phyloP scores from a whole-genome alignment of 2,329 filamentous ascomycete species.

The Monilinia fructigena region DNA sequence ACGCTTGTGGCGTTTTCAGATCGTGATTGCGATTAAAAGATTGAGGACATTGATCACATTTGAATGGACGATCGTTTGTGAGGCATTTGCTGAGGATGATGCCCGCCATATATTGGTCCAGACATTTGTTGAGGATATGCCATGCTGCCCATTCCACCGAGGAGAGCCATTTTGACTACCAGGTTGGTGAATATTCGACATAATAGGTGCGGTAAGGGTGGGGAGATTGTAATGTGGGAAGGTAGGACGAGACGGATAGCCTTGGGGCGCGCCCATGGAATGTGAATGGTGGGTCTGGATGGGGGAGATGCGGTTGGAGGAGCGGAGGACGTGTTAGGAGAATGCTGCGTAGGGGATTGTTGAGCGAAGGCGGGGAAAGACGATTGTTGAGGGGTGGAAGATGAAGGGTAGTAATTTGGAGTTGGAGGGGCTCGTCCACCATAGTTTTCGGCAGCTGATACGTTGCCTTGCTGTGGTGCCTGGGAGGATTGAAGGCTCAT shows the following conservation, averaged over 20 bases:
- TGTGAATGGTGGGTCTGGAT: constrained; percentile 41
- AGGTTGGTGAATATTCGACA: constrained; percentile 77
- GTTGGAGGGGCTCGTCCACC: constrained; percentile 54
- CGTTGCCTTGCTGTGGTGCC: constrained; percentile 51
- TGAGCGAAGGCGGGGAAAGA: constrained; percentile 50
- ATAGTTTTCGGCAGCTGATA: constrained; percentile 60
- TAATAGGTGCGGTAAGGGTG: constrained; percentile 64
- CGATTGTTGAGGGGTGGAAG: constrained; percentile 49
- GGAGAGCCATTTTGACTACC: constrained; percentile 67
- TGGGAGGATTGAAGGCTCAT: constrained; percentile 51
- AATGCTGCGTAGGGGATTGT: constrained; percentile 50
- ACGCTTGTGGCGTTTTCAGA: constrained; percentile 91
- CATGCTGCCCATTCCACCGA: constrained; percentile 48
- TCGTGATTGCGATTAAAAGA: constrained; percentile 97
- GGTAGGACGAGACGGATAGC: constrained; percentile 50
- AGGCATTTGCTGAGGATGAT: constrained; percentile 51
- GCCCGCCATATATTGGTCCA: constrained; percentile 58
- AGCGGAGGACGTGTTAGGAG: constrained; percentile 43
- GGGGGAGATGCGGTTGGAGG: constrained; percentile 44
- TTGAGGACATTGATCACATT: constrained; percentile 88
- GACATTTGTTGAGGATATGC: constrained; percentile 54
- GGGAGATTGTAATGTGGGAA: constrained; percentile 55
- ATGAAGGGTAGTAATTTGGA: constrained; percentile 56
- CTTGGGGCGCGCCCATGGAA: constrained; percentile 56
- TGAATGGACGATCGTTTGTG: constrained; percentile 85